Evolutionary conservation across 192 early-diverging fungal species (phyloP), one percentile per base, ranked within the genome.

Genomic region (Backusella sp.): DNA sequence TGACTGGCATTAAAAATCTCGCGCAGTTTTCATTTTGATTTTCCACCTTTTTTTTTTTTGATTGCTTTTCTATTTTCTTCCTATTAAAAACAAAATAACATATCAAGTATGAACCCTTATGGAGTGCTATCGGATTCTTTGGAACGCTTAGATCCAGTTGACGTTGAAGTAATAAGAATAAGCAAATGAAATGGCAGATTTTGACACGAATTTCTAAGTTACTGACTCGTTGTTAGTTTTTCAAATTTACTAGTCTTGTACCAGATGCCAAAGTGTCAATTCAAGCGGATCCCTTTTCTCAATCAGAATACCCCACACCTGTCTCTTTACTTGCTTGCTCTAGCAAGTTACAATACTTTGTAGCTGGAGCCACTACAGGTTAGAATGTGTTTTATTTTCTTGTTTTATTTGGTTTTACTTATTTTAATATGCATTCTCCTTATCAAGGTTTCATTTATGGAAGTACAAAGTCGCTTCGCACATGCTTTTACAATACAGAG

Each of bases 321-420:
- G 84, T 85, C 3, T 85, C 83, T 30, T 76, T 93, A 17, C 83
- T 94, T 56, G 88, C 78, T 0, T 82, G 89, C 8, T 92, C 92
- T 34, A 91, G 86, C 72, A 86, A 56, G n/a, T 88, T 86, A 75
- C 92, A 91, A 1, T 94, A 89, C 67, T 88, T 92, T 68, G 86
- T 91, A 15, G 93, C 90, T 14, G 93, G 88, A 6, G 83, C 86
- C 15, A 83, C 76, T 30, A 73, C 82, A 71, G 91, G 91, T 90
- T 84, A 46, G 30, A 36, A 70, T 41, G 73, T 21, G 12, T 36
- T 32, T 44, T 37, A 67, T 12, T 21, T 37, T 53, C 23, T 66
- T 68, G 36, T 67, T 72, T n/a, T n/a, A 17, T 41, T 39, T 36
- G 34, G 34, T 42, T 28, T 14, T 7, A 5, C 5, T 37, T 75